Conservation (phyloP, 345 rosid genomes). For the Camelina sativa region DNA sequence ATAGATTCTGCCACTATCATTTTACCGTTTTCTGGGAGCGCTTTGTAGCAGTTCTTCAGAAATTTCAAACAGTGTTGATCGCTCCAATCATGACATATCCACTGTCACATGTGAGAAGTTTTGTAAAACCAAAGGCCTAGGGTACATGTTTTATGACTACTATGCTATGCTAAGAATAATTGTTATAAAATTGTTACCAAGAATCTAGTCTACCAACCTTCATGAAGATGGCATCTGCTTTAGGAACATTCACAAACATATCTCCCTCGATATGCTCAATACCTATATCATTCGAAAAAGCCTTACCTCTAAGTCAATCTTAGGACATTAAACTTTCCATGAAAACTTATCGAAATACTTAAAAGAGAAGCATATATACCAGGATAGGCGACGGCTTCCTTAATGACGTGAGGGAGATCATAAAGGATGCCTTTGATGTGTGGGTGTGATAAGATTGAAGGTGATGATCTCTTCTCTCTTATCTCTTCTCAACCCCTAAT, state of each 20-base stretch:
- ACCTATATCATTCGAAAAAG: slow-evolving; percentile 45
- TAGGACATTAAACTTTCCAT: neutral
- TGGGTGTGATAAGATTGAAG: too few relatives aligned
- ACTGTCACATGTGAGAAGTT: slow-evolving; percentile 47
- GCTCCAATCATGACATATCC: slow-evolving; percentile 93
- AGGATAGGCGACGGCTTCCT: slow-evolving; percentile 29
- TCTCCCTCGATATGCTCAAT: slow-evolving; percentile 85
- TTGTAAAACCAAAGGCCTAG: neutral
- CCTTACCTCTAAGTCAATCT: neutral
- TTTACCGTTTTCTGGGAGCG: slow-evolving; percentile 72
- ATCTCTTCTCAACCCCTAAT: too few relatives aligned
- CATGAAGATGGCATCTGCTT: slow-evolving; percentile 87
- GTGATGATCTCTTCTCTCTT: too few relatives aligned
- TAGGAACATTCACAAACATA: slow-evolving; percentile 76
- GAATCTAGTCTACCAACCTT: slow-evolving; percentile 52
- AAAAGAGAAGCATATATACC: slow-evolving; percentile 2
- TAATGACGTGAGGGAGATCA: slow-evolving; percentile 74
- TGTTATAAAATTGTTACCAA: neutral
- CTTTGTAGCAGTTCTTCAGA: slow-evolving; percentile 70
- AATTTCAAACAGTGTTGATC: slow-evolving; percentile 71
- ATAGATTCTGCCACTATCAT: slow-evolving; percentile 72
- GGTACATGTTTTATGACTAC: neutral
- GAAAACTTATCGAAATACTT: neutral
- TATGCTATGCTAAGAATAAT: neutral
- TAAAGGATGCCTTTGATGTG: slow-evolving; percentile 74